Base-by-base conservation (phyloP, 225 moss, liverwort and hornwort species). In the Marchantia polymorpha region DNA sequence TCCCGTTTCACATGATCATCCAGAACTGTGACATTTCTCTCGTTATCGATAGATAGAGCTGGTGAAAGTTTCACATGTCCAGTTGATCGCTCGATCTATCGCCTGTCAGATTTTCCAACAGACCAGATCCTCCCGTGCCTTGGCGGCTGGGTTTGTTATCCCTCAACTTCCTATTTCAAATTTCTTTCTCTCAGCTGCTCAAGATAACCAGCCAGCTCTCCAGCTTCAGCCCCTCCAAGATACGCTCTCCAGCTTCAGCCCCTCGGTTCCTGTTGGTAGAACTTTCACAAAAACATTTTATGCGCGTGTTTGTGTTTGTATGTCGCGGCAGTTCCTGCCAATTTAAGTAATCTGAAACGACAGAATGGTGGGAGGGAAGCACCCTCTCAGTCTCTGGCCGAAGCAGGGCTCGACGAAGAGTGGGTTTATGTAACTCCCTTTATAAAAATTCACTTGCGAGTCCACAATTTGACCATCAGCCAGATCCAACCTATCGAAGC, bases 401-500 rank as follows among this genome's bases (percentile, higher is more conserved):
- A 64, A 25, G 64, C 10, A 39, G 5, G 39, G 39, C 39, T 39
- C 39, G 39, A 39, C 39, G 39, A 39, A 39, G 39, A 5, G 39
- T 39, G 39, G 39, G 2, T 39, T 39, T 2, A 39, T 39, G 39
- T 39, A 39, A 39, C 39, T 39, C 39, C 39, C 39, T 39, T 5
- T 39, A 5, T 39, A 39, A 39, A 2, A 10, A 30, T 75, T 75
- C 75, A 77, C 47, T 12, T 23, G 49, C 63, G 63, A 39, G 69
- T 23, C 16, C 78, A 52, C 67, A 53, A 27, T 0, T 68, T 52
- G 39, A 69, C 15, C 78, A 79, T 20, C 5, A 79, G 54, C 30
- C 31, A 79, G 39, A 79, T 79, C 78, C 68, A 79, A 1, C 68
- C 67, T 5, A 79, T 19, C 53, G 78, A 79, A 9, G 78, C 69